A percentile compares a stretch with the other conserved stretches of the same genome.
Evolutionary conservation across 106 monocot genomes (phyloP).

Genomic region (Allium cepa): DNA sequence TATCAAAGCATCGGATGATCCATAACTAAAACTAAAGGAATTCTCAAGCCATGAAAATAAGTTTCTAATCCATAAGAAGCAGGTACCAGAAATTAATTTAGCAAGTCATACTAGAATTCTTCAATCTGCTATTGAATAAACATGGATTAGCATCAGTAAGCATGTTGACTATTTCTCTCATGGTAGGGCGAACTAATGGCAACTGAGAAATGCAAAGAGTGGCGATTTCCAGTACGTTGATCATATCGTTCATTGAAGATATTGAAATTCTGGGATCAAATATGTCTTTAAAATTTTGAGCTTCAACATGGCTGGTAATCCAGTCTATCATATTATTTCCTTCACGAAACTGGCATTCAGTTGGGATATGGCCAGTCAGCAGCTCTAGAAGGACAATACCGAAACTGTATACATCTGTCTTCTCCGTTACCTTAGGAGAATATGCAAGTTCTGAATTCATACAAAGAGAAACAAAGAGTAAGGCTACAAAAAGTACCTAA

Average conservation of each 20-base stretch:
- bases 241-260: constrained; percentile 30
- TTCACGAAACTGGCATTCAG: constrained; percentile 49
- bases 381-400: constrained; percentile 80
- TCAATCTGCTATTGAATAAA: not conserved
- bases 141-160: constrained; percentile 48
- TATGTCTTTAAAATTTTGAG: constrained; percentile 19
- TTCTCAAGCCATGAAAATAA: too few relatives aligned
- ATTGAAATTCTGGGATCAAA: constrained; percentile 31
- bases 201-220: constrained; percentile 54
- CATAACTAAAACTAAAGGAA: too few relatives aligned
- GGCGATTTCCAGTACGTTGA: constrained; percentile 68
- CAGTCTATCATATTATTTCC: constrained; percentile 77
- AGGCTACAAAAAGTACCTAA: too few relatives aligned
- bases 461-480: not conserved
- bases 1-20: too few relatives aligned
- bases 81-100: not conserved
- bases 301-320: constrained; percentile 38
- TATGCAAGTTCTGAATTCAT: constrained; percentile 68
- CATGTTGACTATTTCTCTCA: constrained; percentile 90
- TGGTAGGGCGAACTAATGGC: constrained; percentile 61
- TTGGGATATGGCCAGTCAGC: constrained; percentile 49
- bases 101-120: constrained; percentile 15
- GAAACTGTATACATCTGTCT: constrained; percentile 87
- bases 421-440: constrained; percentile 55
- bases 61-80: not conserved